phyloP scores from a whole-genome alignment of 129 eudicot genomes.

The Pulicaria dysenterica region DNA sequence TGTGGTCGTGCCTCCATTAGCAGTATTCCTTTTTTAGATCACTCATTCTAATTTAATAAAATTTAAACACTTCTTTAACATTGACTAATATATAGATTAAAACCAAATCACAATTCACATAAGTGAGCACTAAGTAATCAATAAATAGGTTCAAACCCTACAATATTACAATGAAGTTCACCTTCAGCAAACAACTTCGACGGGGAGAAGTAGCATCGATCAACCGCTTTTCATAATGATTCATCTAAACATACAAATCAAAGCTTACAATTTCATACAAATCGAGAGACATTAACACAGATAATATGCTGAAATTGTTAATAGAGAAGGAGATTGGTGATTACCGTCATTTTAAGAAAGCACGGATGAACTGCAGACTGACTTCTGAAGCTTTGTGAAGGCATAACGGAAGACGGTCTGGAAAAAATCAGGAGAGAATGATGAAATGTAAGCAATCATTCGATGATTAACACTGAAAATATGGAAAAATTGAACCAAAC shows the following conservation, averaged over 20 bases:
- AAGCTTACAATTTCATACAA: constrained; percentile 11
- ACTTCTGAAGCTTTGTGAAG: constrained; percentile 42
- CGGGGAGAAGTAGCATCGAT: constrained; percentile 39
- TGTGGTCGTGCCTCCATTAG: too few relatives aligned
- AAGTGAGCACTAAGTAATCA: background rate
- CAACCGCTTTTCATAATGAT: constrained; percentile 29
- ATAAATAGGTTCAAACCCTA: constrained; percentile 3
- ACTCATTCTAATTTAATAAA: background rate
- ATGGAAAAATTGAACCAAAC: constrained; percentile 29
- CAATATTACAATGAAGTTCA: constrained; percentile 2
- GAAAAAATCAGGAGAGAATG: constrained; percentile 14
- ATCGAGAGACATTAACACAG: constrained; percentile 9
- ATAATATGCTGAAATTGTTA: background rate
- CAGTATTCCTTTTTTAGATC: background rate
- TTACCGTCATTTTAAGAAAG: constrained; percentile 45
- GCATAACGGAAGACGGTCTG: constrained; percentile 48
- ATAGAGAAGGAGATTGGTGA: background rate
- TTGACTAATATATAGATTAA: background rate
- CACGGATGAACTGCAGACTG: constrained; percentile 38
- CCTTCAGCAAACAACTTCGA: constrained; percentile 38
- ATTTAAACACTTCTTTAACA: background rate
- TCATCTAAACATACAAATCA: constrained; percentile 14
- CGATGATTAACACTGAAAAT: background rate
- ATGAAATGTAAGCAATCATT: constrained; percentile 10
- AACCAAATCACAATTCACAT: background rate